phyloP scores from a whole-genome alignment of 2,329 filamentous ascomycete species.

The Chrysoporthe deuterocubensis region DNA sequence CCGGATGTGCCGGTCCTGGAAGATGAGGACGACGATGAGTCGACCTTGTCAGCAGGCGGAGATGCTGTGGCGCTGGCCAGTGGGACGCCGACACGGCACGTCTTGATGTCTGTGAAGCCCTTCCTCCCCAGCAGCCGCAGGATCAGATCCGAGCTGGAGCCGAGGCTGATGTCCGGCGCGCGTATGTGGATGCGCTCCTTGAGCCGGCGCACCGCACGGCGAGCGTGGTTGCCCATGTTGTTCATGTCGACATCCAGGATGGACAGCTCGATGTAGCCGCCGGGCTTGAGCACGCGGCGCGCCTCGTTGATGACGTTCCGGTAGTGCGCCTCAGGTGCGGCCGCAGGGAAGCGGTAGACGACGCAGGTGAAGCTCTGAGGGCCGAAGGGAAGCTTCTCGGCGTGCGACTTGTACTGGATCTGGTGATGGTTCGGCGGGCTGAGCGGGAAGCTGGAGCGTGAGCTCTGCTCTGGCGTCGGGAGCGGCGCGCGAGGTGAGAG shows the following conservation, averaged over 20 bases:
- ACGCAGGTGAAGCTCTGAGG: slow-evolving; percentile 76
- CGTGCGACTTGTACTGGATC: slow-evolving; percentile 67
- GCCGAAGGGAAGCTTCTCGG: slow-evolving; percentile 73
- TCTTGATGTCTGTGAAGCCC: slow-evolving; percentile 74
- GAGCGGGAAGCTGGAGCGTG: slow-evolving; percentile 53
- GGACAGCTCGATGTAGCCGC: slow-evolving; percentile 78
- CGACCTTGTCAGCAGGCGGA: slow-evolving; percentile 25
- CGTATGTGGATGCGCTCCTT: slow-evolving; percentile 71
- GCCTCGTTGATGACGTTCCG: slow-evolving; percentile 74
- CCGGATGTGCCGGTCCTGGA: slow-evolving; percentile 29
- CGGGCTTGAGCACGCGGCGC: slow-evolving; percentile 76
- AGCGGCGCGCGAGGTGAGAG: slow-evolving; percentile 63
- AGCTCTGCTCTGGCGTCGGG: slow-evolving; percentile 48
- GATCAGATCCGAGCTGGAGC: slow-evolving; percentile 63
- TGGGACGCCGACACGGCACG: slow-evolving; percentile 78
- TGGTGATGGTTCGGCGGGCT: slow-evolving; percentile 75
- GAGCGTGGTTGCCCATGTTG: slow-evolving; percentile 76
- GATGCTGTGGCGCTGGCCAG: slow-evolving; percentile 59
- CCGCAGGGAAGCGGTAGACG: slow-evolving; percentile 76
- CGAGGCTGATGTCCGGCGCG: slow-evolving; percentile 64
- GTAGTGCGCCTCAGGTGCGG: slow-evolving; percentile 69
- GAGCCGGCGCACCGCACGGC: slow-evolving; percentile 69
- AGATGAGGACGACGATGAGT: slow-evolving; percentile 41
- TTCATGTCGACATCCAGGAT: slow-evolving; percentile 80
- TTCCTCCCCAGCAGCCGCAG: slow-evolving; percentile 69